A percentile compares a stretch with the other conserved stretches of the same genome.
Evolutionary conservation across 768 basidiomycete species (phyloP).

Genomic region (Tulasnella sp.): DNA sequence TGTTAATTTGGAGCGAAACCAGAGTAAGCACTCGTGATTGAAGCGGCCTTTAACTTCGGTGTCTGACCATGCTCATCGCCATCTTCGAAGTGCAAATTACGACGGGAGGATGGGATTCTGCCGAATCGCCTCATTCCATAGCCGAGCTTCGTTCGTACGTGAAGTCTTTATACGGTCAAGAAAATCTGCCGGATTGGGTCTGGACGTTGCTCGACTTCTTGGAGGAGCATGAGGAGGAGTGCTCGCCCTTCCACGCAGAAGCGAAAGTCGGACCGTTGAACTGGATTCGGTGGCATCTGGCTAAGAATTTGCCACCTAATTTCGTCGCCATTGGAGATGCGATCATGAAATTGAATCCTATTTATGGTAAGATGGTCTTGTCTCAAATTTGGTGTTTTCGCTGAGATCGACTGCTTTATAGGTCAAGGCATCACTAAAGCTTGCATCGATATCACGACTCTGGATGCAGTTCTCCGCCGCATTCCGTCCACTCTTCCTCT

Average conservation of each 20-base stretch:
- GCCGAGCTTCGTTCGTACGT: constrained; percentile 16
- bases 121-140: background rate
- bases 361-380: constrained; percentile 18
- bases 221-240: constrained; percentile 29
- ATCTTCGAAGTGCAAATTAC: background rate
- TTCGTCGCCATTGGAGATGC: constrained; percentile 29
- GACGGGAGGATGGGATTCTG: background rate
- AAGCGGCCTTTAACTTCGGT: background rate
- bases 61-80: background rate
- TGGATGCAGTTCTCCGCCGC: constrained; percentile 18
- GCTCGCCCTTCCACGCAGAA: background rate
- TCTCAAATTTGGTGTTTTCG: background rate
- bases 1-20: background rate
- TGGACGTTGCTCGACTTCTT: constrained; percentile 26
- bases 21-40: background rate
- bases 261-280: constrained; percentile 21
- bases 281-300: constrained; percentile 22
- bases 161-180: background rate
- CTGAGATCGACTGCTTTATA: background rate
- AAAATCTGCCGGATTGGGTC: background rate
- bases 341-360: constrained; percentile 27
- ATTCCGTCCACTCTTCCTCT: background rate
- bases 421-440: constrained; percentile 25
- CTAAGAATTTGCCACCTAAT: constrained; percentile 17
- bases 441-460: constrained; percentile 8